These are phyloP conservation scores for Cinchona pubescens DNA, from an alignment of 257 asterid genomes.

Conservation along the genomic window DNA sequence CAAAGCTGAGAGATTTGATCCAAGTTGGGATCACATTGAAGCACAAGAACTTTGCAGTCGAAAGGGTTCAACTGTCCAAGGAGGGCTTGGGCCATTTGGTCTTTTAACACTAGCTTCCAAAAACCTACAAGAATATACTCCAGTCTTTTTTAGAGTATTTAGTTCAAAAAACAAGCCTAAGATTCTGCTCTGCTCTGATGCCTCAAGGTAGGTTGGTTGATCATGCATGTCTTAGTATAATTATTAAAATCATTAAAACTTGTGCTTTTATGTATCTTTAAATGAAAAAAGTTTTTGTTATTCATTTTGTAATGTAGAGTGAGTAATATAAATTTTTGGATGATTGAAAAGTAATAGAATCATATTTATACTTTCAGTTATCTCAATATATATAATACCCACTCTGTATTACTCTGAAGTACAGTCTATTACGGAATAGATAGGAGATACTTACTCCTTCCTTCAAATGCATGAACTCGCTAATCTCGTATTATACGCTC, in stretches of 20 bases:
- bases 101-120: slow-evolving; percentile 42
- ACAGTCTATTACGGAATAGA: too few species aligned
- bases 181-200: slow-evolving; percentile 44
- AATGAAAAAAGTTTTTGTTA: too few species aligned
- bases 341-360: too few species aligned
- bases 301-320: too few species aligned
- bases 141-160: slow-evolving; percentile 41
- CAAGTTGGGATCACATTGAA: slow-evolving; percentile 28
- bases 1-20: slow-evolving; percentile 41
- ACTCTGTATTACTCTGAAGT: too few species aligned
- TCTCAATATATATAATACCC: too few species aligned
- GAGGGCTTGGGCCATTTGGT: slow-evolving; percentile 58
- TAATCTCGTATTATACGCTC: neutral
- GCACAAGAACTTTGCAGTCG: slow-evolving; percentile 42
- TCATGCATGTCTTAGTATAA: neutral
- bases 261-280: neutral
- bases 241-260: neutral
- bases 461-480: neutral
- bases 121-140: slow-evolving; percentile 38
- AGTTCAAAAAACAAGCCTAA: slow-evolving; percentile 17
- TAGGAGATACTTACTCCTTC: too few species aligned
- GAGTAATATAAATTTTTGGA: too few species aligned
- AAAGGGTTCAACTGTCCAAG: slow-evolving; percentile 35
- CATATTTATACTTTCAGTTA: too few species aligned
- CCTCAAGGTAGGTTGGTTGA: slow-evolving; percentile 17